A percentile compares a stretch with the other conserved stretches of the same genome.
These are phyloP conservation scores for Pisolithus microcarpus DNA, from an alignment of 768 basidiomycete species.

Conservation along the genomic window DNA sequence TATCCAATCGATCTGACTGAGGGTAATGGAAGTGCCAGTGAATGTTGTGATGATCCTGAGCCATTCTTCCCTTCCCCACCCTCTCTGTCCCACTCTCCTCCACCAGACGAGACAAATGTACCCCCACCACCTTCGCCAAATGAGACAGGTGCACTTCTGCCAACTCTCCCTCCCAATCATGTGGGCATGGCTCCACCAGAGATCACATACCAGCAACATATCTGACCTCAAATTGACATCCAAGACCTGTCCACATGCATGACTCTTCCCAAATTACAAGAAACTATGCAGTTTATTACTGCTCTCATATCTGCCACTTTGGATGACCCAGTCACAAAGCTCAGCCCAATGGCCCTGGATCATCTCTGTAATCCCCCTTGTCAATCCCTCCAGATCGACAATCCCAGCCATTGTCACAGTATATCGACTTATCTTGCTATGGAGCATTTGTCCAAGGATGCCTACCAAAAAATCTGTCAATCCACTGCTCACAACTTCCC, in stretches of 20 bases:
- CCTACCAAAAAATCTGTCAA: conserved; percentile 3
- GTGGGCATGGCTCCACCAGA: background rate
- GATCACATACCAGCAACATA: background rate
- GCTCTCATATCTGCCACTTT: background rate
- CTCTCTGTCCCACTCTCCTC: too few relatives aligned
- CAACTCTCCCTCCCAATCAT: background rate
- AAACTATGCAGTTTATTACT: background rate
- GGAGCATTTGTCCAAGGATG: conserved; percentile 2
- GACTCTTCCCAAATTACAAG: background rate
- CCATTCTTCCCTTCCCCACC: too few relatives aligned
- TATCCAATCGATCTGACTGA: too few relatives aligned
- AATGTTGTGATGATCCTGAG: too few relatives aligned
- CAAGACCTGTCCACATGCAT: background rate
- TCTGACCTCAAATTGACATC: background rate
- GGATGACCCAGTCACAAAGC: background rate
- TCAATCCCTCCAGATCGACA: background rate
- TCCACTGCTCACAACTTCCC: background rate
- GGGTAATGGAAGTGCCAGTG: too few relatives aligned
- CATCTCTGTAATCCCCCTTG: background rate
- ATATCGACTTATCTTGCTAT: conserved; percentile 5
- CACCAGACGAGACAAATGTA: too few relatives aligned
- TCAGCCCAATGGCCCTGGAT: background rate
- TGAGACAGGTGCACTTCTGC: background rate
- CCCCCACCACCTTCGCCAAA: background rate
- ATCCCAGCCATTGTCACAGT: background rate